Evolutionary conservation across 1,284 basidiomycete species (phyloP), one percentile per base, ranked within the genome.

Genomic region (Boletus sp.): DNA sequence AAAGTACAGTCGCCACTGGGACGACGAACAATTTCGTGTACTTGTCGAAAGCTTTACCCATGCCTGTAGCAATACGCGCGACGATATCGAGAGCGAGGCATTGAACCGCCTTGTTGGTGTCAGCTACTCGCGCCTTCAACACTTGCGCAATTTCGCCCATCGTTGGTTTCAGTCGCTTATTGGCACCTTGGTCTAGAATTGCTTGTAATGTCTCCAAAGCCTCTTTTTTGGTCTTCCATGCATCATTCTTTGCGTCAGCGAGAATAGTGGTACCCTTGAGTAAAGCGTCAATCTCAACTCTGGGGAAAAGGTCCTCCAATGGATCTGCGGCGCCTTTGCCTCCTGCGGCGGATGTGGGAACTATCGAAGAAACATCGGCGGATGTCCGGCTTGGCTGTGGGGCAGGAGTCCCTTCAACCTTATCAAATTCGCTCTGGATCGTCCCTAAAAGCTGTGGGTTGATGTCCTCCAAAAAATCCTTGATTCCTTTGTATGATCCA

Each of bases 201-300:
- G 84, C 85, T 65, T 92, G 91, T 16, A 99, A 76, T 1, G 82
- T 80, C 70, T 99, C 97, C 56, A 99, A 80, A 1, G 92, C 95
- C 69, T 98, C 97, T 74, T 99, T 99, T 76, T 96, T 91, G 7
- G 86, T 88, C 77, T 99, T 99, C 97, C 97, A 99, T 0, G 93
- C 88, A 65, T 98, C 97, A 64, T 86, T 94, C 76, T 92, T 92
- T 12, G 88, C 82, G 67, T 94, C 92, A 1, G 85, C 79, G 31
- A 96, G 76, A 49, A 98, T 89, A 2, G 86, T 85, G 0, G 93
- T 92, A n/a, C 89, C 86, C 60, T 91, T 89, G 41, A 99, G 78
- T 27, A 99, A 76, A 57, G 85, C 82, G 66, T 99, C 96, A 49
- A 99, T 79, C 66, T 99, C 96, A 33, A 98, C 92, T 31, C 97